phyloP scores from a whole-genome alignment of 2,329 filamentous ascomycete genomes.

The Epichloe hybrida region DNA sequence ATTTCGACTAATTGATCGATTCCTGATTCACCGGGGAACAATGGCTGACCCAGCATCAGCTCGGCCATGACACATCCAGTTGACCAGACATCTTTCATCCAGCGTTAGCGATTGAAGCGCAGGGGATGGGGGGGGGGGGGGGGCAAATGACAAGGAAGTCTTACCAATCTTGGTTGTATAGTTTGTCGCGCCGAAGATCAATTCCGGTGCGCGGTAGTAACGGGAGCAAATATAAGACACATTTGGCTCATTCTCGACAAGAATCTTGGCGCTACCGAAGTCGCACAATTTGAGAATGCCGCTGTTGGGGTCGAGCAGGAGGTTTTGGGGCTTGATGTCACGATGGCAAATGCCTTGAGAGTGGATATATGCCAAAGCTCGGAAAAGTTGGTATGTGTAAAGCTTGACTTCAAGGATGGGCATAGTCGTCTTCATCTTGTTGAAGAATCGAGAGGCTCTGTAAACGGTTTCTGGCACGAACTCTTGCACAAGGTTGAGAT shows the following conservation, averaged over 20 bases:
- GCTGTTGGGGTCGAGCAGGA: slow-evolving; percentile 80
- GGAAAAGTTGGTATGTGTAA: slow-evolving; percentile 98
- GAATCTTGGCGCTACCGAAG: slow-evolving; percentile 96
- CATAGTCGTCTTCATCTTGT: slow-evolving; percentile 99
- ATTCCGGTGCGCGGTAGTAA: slow-evolving; percentile 94
- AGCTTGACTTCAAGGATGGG: slow-evolving; percentile 97
- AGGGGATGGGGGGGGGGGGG: background rate
- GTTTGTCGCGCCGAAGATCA: slow-evolving; percentile 98
- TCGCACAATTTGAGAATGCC: slow-evolving; percentile 95
- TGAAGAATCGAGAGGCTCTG: slow-evolving; percentile 95
- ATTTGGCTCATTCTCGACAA: slow-evolving; percentile 97
- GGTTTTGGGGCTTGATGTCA: slow-evolving; percentile 98
- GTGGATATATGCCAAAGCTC: slow-evolving; percentile 95
- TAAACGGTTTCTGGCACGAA: slow-evolving; percentile 98
- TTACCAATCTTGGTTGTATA: slow-evolving; percentile 99
- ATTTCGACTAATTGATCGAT: slow-evolving; percentile 98
- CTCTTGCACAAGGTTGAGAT: slow-evolving; percentile 94
- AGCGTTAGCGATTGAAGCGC: slow-evolving; percentile 1
- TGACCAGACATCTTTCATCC: slow-evolving; percentile 84
- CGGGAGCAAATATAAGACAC: slow-evolving; percentile 99
- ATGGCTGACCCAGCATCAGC: slow-evolving; percentile 92
- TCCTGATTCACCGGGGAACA: slow-evolving; percentile 96
- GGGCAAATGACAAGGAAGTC: slow-evolving; percentile 16
- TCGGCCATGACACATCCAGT: slow-evolving; percentile 99
- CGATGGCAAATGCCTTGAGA: slow-evolving; percentile 98